Evolutionary conservation across 495 filamentous ascomycete species (phyloP).

Genomic region (Ramalina intermedia): DNA sequence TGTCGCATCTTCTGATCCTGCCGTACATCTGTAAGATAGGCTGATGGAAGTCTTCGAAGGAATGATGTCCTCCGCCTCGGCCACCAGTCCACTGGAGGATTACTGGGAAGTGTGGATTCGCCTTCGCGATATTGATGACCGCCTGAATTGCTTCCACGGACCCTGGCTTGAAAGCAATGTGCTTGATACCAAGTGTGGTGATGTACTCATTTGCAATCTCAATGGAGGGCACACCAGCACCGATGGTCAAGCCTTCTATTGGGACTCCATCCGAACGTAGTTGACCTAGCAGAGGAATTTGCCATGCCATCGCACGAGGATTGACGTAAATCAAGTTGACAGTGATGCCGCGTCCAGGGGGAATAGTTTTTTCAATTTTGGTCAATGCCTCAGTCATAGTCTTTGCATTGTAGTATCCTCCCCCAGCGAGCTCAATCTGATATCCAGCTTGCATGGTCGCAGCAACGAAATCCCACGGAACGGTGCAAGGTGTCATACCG

Average conservation of each 20-base stretch:
- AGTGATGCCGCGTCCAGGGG: slow-evolving; percentile 81
- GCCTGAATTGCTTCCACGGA: slow-evolving; percentile 78
- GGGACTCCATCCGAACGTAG: slow-evolving; percentile 79
- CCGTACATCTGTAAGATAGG: slow-evolving; percentile 86
- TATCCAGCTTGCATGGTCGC: slow-evolving; percentile 93
- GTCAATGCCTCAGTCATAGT: slow-evolving; percentile 75
- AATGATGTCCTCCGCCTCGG: slow-evolving; percentile 87
- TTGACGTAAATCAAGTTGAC: slow-evolving; percentile 96
- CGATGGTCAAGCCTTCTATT: slow-evolving; percentile 88
- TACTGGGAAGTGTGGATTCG: slow-evolving; percentile 77
- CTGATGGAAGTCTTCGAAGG: slow-evolving; percentile 88
- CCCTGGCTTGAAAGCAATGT: slow-evolving; percentile 90
- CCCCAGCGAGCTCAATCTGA: slow-evolving; percentile 78
- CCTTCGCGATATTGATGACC: slow-evolving; percentile 85
- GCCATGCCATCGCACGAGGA: slow-evolving; percentile 92
- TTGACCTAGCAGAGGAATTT: slow-evolving; percentile 79
- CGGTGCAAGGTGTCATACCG: slow-evolving; percentile 91
- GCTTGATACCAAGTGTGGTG: slow-evolving; percentile 81
- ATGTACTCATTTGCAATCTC: slow-evolving; percentile 93
- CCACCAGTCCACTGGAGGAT: slow-evolving; percentile 93
- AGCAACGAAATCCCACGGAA: slow-evolving; percentile 91
- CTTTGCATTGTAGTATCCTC: slow-evolving; percentile 87
- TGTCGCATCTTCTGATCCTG: slow-evolving; percentile 64
- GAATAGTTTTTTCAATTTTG: slow-evolving; percentile 81
- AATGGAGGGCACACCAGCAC: slow-evolving; percentile 84